phyloP scores from a whole-genome alignment of 2,329 filamentous ascomycete species.

The Apiospora hydei region DNA sequence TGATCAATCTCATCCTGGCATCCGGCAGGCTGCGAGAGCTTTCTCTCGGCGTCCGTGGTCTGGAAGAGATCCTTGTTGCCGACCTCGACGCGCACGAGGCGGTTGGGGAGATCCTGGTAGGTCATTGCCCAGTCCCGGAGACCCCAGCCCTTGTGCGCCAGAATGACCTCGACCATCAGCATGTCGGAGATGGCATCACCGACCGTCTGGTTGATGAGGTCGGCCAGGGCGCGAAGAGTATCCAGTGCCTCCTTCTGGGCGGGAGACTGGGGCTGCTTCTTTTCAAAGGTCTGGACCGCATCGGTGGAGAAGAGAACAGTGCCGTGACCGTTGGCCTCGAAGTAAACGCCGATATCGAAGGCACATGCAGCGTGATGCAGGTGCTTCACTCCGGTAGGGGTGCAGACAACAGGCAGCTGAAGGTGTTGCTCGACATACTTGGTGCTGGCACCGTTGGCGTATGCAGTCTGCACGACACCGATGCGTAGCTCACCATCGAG shows the following conservation, averaged over 20 bases:
- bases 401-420: constrained; percentile 89
- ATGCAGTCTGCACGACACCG: constrained; percentile 95
- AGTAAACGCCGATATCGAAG: constrained; percentile 96
- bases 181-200: constrained; percentile 96
- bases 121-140: constrained; percentile 91
- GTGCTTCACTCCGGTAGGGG: constrained; percentile 95
- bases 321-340: constrained; percentile 97
- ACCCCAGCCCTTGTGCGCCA: constrained; percentile 93
- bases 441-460: constrained; percentile 95
- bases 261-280: constrained; percentile 84
- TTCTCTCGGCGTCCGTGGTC: constrained; percentile 90
- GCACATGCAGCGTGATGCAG: constrained; percentile 95
- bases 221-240: constrained; percentile 80
- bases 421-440: constrained; percentile 89
- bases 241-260: constrained; percentile 91
- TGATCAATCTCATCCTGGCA: constrained; percentile 87
- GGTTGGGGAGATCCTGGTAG: constrained; percentile 93
- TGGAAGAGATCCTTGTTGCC: constrained; percentile 87
- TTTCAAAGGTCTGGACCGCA: constrained; percentile 79
- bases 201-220: constrained; percentile 98
- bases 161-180: constrained; percentile 93
- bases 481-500: constrained; percentile 84
- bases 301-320: constrained; percentile 93
- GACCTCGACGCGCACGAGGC: constrained; percentile 88
- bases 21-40: constrained; percentile 79